Evolutionary conservation across 108 stramenopile species (phyloP).

Genomic region (Pseudonitzschia multiseries): DNA sequence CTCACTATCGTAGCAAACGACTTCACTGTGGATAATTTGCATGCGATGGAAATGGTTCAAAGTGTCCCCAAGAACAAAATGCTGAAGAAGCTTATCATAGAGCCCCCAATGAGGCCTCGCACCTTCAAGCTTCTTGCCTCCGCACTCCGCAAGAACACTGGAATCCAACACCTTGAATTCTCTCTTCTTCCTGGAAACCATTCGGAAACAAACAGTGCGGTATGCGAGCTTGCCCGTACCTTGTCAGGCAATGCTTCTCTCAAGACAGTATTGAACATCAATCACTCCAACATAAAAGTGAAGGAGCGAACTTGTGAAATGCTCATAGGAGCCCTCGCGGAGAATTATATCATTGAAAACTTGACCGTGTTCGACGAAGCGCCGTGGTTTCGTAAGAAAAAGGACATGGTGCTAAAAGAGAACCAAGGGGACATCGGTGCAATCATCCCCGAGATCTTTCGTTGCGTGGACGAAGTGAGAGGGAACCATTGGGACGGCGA

Average conservation of each 20-base stretch:
- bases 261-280: background rate
- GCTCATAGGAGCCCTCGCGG: background rate
- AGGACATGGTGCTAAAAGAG: constrained; percentile 6
- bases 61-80: background rate
- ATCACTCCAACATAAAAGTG: background rate
- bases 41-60: constrained; percentile 8
- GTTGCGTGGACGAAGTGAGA: background rate
- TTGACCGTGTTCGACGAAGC: background rate
- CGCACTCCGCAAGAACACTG: background rate
- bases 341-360: constrained; percentile 6
- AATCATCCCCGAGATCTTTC: background rate
- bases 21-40: constrained; percentile 6
- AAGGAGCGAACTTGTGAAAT: background rate
- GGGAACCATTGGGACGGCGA: background rate
- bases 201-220: background rate
- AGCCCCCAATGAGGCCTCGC: constrained; percentile 2
- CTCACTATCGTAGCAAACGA: constrained; percentile 7
- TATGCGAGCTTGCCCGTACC: constrained; percentile 11
- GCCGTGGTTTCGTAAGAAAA: background rate
- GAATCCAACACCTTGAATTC: constrained; percentile 6
- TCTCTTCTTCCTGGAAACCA: background rate
- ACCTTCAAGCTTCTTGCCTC: constrained; percentile 10
- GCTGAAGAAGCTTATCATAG: constrained; percentile 1
- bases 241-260: constrained; percentile 6
- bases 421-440: background rate